These are phyloP conservation scores for Rhodofomes roseus DNA, from an alignment of 1,284 basidiomycete species.

Conservation along the genomic window DNA sequence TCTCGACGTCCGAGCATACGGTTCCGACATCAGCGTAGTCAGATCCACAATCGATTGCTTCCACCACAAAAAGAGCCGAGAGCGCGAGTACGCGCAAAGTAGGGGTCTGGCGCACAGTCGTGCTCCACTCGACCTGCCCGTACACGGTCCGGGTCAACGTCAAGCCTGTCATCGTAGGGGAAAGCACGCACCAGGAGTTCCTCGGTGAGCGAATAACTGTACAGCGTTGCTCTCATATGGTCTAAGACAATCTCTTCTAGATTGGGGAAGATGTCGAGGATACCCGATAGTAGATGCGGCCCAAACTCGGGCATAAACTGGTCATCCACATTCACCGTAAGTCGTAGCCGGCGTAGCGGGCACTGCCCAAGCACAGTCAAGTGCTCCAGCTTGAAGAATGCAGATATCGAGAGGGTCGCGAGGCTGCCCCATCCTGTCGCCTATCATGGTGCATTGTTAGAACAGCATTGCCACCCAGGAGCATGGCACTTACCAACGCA, in stretches of 20 bases:
- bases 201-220: not conserved
- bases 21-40: not conserved
- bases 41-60: not conserved
- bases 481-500: not conserved
- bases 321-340: slow-evolving; percentile 1
- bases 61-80: slow-evolving; percentile 1
- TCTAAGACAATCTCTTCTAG: slow-evolving; percentile 7
- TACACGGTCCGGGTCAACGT: not conserved
- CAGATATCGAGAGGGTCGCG: not conserved
- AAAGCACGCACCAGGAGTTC: slow-evolving; percentile 1
- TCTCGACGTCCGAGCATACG: not conserved
- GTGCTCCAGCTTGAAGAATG: not conserved
- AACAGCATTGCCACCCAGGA: not conserved
- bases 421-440: not conserved
- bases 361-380: not conserved
- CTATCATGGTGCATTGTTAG: not conserved
- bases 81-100: not conserved
- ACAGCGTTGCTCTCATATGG: not conserved
- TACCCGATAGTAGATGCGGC: not conserved
- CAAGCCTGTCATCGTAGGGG: no score
- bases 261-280: not conserved
- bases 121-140: not conserved
- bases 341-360: slow-evolving; percentile 2
- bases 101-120: not conserved
- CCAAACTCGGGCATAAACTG: not conserved